Conservation (phyloP, 2,329 filamentous ascomycete genomes). For the Cladophialophora immunda region DNA sequence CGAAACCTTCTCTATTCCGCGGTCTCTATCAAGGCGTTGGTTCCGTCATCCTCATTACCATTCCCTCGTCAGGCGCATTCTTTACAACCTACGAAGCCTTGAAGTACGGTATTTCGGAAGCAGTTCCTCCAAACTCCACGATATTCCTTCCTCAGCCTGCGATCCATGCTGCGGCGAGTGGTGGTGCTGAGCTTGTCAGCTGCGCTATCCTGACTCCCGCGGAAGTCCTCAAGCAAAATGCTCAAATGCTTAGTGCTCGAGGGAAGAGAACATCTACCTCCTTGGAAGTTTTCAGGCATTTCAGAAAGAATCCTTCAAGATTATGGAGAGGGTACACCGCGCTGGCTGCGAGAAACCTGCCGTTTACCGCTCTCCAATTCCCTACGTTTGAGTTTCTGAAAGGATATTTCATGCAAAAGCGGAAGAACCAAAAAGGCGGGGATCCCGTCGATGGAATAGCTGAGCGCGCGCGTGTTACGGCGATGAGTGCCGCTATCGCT, state of each 20-base stretch:
- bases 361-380: slow-evolving; percentile 88
- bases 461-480: slow-evolving; percentile 76
- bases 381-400: slow-evolving; percentile 82
- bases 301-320: slow-evolving; percentile 64
- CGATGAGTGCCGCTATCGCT: slow-evolving; percentile 74
- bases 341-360: slow-evolving; percentile 81
- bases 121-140: slow-evolving; percentile 55
- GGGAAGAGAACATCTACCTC: slow-evolving; percentile 53
- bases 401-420: slow-evolving; percentile 57
- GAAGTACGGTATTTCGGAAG: slow-evolving; percentile 68
- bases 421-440: slow-evolving; percentile 48
- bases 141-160: slow-evolving; percentile 70
- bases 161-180: slow-evolving; percentile 77
- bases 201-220: slow-evolving; percentile 88
- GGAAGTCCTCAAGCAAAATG: slow-evolving; percentile 93
- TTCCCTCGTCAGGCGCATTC: slow-evolving; percentile 90
- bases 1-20: slow-evolving; percentile 66
- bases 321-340: slow-evolving; percentile 79
- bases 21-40: slow-evolving; percentile 89
- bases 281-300: slow-evolving; percentile 64
- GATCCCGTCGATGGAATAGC: slow-evolving; percentile 56
- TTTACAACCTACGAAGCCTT: slow-evolving; percentile 87
- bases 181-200: slow-evolving; percentile 80
- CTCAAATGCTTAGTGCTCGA: slow-evolving; percentile 72
- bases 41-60: slow-evolving; percentile 81